Evolutionary conservation across 1,284 basidiomycete genomes (phyloP).

Genomic region (Moesziomyces parantarcticus): DNA sequence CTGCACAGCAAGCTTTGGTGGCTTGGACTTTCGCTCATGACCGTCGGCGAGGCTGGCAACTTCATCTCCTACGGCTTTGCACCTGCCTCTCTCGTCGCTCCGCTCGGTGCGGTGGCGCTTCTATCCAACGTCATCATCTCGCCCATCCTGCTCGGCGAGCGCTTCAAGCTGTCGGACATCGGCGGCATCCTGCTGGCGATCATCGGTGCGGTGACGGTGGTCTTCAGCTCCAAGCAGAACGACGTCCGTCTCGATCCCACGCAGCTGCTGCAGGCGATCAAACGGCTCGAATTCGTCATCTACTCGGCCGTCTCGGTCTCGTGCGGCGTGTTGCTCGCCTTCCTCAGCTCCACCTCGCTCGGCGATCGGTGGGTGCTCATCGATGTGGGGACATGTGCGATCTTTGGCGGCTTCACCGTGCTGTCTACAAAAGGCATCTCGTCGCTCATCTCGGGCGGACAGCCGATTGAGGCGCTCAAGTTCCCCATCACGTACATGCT

Average conservation of each 20-base stretch:
- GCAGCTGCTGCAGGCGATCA: constrained; percentile 55
- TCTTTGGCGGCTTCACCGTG: constrained; percentile 85
- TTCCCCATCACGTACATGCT: constrained; percentile 62
- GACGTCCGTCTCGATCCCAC: constrained; percentile 51
- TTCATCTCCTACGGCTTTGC: constrained; percentile 84
- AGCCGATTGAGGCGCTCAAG: constrained; percentile 46
- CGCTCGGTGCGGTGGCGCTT: constrained; percentile 83
- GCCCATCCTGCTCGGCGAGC: constrained; percentile 77
- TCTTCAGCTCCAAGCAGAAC: constrained; percentile 76
- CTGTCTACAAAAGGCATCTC: constrained; percentile 92
- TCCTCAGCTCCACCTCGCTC: constrained; percentile 71
- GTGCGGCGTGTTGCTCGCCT: constrained; percentile 36
- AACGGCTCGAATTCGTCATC: constrained; percentile 56
- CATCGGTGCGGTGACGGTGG: constrained; percentile 73
- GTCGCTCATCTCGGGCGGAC: constrained; percentile 72
- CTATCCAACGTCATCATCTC: constrained; percentile 95
- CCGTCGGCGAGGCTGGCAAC: constrained; percentile 89
- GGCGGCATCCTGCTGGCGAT: constrained; percentile 73
- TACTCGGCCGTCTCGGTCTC: constrained; percentile 47
- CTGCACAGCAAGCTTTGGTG: constrained; percentile 82
- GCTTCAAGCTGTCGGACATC: constrained; percentile 76
- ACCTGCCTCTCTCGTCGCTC: constrained; percentile 93
- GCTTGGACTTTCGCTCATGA: constrained; percentile 88
- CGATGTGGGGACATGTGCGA: constrained; percentile 86
- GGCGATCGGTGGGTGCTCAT: constrained; percentile 81